A percentile compares a stretch with the other conserved stretches of the same genome.
phyloP scores from a whole-genome alignment of 176 grass and related monocot species.

The Lolium perenne region DNA sequence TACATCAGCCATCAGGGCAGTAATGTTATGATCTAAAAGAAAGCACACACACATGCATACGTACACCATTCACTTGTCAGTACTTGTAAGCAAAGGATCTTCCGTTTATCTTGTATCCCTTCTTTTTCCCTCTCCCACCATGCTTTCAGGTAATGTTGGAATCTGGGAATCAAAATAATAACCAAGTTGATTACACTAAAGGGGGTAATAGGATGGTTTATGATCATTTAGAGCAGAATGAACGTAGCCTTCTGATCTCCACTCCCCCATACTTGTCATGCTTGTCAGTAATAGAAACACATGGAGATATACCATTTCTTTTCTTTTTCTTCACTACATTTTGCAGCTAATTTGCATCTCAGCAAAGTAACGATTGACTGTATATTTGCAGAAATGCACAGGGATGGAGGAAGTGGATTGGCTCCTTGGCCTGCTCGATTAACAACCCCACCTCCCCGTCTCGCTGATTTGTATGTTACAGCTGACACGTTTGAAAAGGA shows the following conservation, averaged over 20 bases:
- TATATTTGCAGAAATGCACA: slow-evolving; percentile 82
- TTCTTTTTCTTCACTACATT: slow-evolving; percentile 8
- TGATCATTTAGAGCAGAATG: slow-evolving; percentile 25
- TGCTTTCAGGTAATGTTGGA: slow-evolving; percentile 19
- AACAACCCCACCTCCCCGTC: slow-evolving; percentile 80
- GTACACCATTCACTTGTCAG: neutral
- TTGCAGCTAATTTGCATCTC: slow-evolving; percentile 32
- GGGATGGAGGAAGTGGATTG: slow-evolving; percentile 83
- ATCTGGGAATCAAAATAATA: slow-evolving; percentile 19
- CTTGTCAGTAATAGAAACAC: slow-evolving; percentile 15
- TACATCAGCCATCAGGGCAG: neutral
- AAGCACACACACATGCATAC: neutral
- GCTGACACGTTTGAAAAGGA: slow-evolving; percentile 88
- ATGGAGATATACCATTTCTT: neutral
- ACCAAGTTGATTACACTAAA: neutral
- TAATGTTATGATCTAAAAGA: neutral
- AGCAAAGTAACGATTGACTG: slow-evolving; percentile 42
- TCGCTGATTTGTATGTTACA: slow-evolving; percentile 85
- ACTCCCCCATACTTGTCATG: neutral
- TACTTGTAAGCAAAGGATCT: slow-evolving; percentile 2
- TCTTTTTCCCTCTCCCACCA: neutral
- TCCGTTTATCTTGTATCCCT: slow-evolving; percentile 1
- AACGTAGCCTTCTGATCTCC: neutral
- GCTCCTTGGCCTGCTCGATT: slow-evolving; percentile 96
- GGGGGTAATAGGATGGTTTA: neutral